These are phyloP conservation scores for Leptographium wingfieldii DNA, from an alignment of 2,329 filamentous ascomycete species.

Conservation along the genomic window DNA sequence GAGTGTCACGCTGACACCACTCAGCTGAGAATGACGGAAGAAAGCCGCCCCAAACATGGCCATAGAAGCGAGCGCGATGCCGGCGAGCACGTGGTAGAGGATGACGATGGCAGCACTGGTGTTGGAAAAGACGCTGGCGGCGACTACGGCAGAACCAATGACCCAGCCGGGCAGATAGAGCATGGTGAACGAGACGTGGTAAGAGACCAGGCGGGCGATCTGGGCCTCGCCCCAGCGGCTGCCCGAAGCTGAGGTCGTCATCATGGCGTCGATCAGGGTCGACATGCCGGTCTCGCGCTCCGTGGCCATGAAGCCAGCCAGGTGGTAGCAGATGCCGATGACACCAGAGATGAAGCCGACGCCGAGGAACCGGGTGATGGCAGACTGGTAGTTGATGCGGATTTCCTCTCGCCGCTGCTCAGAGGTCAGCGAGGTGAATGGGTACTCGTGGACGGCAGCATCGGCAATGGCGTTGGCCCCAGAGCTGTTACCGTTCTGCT, in stretches of 20 bases:
- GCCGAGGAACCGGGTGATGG: slow-evolving; percentile 63
- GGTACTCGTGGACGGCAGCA: slow-evolving; percentile 44
- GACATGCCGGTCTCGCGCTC: slow-evolving; percentile 83
- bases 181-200: slow-evolving; percentile 67
- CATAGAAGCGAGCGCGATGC: slow-evolving; percentile 65
- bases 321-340: slow-evolving; percentile 73
- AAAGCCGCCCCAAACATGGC: slow-evolving; percentile 71
- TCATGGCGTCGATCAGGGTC: slow-evolving; percentile 83
- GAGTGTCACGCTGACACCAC: slow-evolving; percentile 68
- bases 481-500: slow-evolving; percentile 24
- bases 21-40: slow-evolving; percentile 79
- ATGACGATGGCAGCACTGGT: slow-evolving; percentile 55
- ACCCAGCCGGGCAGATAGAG: slow-evolving; percentile 79
- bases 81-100: slow-evolving; percentile 63
- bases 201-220: slow-evolving; percentile 61
- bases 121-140: slow-evolving; percentile 49
- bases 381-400: slow-evolving; percentile 55
- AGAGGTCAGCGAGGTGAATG: slow-evolving; percentile 61
- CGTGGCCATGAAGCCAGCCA: slow-evolving; percentile 73
- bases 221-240: slow-evolving; percentile 60
- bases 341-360: slow-evolving; percentile 70
- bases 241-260: slow-evolving; percentile 45
- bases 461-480: slow-evolving; percentile 18
- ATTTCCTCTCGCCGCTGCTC: slow-evolving; percentile 55
- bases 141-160: slow-evolving; percentile 55